Evolutionary conservation across 495 filamentous ascomycete genomes (phyloP).

Genomic region (Cudoniella acicularis): DNA sequence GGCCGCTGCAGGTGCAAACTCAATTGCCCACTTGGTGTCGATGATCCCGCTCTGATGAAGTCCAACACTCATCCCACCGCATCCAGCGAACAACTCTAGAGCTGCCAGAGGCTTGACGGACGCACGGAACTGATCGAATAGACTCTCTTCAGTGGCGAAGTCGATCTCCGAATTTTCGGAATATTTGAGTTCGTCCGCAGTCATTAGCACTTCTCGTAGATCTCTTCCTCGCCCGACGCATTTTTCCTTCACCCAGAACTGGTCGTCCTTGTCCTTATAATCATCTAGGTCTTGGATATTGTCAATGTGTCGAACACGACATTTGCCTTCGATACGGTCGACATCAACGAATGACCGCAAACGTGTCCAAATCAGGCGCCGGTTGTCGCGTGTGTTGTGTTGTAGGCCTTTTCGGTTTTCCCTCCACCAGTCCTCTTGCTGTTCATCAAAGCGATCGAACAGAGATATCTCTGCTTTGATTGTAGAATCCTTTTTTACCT

Average conservation of each 20-base stretch:
- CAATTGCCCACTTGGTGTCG: slow-evolving; percentile 5
- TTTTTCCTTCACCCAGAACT: slow-evolving; percentile 3
- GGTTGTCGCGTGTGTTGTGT: slow-evolving; percentile 1
- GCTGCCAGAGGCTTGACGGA: neutral
- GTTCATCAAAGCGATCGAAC: neutral
- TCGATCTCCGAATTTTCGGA: neutral
- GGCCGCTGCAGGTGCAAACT: slow-evolving; percentile 1
- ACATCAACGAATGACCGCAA: neutral
- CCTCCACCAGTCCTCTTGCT: neutral
- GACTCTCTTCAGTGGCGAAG: neutral
- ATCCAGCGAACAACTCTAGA: slow-evolving; percentile 9
- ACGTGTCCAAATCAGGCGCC: neutral
- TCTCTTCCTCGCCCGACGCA: neutral
- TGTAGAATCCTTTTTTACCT: neutral
- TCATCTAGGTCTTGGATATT: slow-evolving; percentile 1
- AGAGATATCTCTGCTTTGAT: neutral
- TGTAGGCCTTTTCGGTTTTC: neutral
- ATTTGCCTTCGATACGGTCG: slow-evolving; percentile 6
- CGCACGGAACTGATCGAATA: neutral
- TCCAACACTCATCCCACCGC: slow-evolving; percentile 4
- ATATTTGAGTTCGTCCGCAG: neutral
- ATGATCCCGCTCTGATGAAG: slow-evolving; percentile 4
- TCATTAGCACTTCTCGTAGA: neutral
- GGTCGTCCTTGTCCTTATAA: slow-evolving; percentile 4
- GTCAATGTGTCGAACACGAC: slow-evolving; percentile 5